Base-by-base conservation (phyloP, 768 basidiomycete genomes). In the Xerocomus spinulosus region DNA sequence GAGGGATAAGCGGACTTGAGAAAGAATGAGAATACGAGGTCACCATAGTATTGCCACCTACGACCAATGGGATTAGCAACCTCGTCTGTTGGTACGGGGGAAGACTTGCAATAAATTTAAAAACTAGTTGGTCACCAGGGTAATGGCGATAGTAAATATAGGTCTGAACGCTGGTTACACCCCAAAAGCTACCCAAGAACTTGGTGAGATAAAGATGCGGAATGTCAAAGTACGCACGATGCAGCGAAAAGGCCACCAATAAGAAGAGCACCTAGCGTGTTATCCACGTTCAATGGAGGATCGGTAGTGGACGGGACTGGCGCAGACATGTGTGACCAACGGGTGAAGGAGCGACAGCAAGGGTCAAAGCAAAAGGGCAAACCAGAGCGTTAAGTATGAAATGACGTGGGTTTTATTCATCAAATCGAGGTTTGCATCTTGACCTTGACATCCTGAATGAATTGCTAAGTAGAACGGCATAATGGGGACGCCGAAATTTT, bases 251-350 rank as follows among this genome's bases (percentile, higher is more conserved):
- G 67, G 5, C 77, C 75, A 5, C 80, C 81, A 4, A 82, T 47
- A 20, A 82, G 66, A 30, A 81, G 60, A 23, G 81, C 73, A 8
- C 81, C 82, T 3, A 83, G 68, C 0, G 76, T 80, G 46, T 75
- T 73, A 23, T 61, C 42, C 14, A 51, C 42, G 52, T 75, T 72
- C 32, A 78, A 71, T 25, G 55, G 50, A 25, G 37, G 23, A n/a
- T 38, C 37, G 12, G 37, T 38, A 7, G 24, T 25, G 23, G 37
- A 25, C 13, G 8, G 37, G 23, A 24, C 37, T 12, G 20, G 20
- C 23, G 21, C 37, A 38, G 12, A n/a, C 37, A 38, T 38, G 3
- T 20, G 37, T 6, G 23, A 38, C 15, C 15, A n/a, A 20, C 23
- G 23, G 15, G 37, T 15, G 2, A 37, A 15, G 36, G 36, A 37